These are phyloP conservation scores for Betula pendula DNA, from an alignment of 306 rosid species.

Conservation along the genomic window DNA sequence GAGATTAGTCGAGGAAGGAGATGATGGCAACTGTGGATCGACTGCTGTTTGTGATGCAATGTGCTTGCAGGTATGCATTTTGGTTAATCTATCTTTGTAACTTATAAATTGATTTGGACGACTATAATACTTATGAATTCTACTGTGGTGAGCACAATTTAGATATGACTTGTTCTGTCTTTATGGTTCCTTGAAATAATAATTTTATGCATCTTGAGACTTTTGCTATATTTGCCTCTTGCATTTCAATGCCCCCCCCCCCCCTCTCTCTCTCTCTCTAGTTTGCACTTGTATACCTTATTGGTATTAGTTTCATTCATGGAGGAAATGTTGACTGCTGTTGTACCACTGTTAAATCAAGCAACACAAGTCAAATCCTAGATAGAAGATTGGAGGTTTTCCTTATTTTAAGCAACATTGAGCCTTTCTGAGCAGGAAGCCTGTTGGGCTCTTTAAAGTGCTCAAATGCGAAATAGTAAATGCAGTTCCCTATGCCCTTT, in stretches of 20 bases:
- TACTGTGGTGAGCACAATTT: background rate
- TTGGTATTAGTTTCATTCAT: background rate
- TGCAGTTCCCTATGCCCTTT: background rate
- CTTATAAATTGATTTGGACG: slow-evolving; percentile 11
- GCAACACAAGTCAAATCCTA: background rate
- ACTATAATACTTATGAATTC: background rate
- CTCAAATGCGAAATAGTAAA: background rate
- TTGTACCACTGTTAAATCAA: background rate
- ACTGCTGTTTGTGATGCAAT: slow-evolving; percentile 82
- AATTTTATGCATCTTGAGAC: background rate
- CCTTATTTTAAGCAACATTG: background rate
- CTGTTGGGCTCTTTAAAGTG: background rate
- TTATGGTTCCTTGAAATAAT: background rate
- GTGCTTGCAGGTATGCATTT: slow-evolving; percentile 83
- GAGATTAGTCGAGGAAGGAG: slow-evolving; percentile 75
- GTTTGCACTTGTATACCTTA: background rate
- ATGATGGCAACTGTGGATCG: slow-evolving; percentile 87
- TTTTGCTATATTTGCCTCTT: background rate
- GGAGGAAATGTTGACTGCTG: background rate
- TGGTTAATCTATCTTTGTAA: slow-evolving; percentile 4
- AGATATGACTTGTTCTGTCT: background rate
- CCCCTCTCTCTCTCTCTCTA: slow-evolving; percentile 6
- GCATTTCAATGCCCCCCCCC: background rate
- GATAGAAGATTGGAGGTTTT: background rate
- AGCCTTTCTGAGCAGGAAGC: background rate